phyloP scores from a whole-genome alignment of 2,329 filamentous ascomycete species.

The Cercospora sp. region DNA sequence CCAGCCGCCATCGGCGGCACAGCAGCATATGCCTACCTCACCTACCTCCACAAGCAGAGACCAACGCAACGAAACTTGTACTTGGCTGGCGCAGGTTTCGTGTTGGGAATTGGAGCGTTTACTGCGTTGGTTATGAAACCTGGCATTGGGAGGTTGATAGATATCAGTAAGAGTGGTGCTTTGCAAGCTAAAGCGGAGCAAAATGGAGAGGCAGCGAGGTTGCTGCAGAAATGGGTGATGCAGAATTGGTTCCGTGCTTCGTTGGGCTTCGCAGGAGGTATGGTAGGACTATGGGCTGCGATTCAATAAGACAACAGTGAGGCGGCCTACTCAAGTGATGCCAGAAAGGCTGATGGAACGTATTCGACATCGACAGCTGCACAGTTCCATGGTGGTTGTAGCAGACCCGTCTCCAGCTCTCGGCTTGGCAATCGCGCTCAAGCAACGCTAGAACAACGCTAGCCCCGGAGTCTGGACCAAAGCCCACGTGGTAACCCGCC shows the following conservation, averaged over 20 bases:
- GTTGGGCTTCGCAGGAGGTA: constrained; percentile 15
- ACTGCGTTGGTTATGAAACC: constrained; percentile 14
- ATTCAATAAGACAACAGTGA: neutral
- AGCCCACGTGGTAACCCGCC: too few relatives aligned
- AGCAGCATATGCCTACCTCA: constrained; percentile 1
- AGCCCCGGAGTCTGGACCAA: too few relatives aligned
- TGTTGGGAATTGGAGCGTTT: constrained; percentile 1
- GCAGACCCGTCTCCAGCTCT: too few relatives aligned
- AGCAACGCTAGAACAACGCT: too few relatives aligned
- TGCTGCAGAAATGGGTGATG: constrained; percentile 19
- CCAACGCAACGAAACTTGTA: neutral
- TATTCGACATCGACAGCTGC: too few relatives aligned
- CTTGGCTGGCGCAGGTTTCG: neutral
- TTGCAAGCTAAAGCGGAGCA: constrained; percentile 21
- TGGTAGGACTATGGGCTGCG: constrained; percentile 14
- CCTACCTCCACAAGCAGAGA: neutral
- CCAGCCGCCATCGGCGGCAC: neutral
- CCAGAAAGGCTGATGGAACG: too few relatives aligned
- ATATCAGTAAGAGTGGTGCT: constrained; percentile 18
- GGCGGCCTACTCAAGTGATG: too few relatives aligned
- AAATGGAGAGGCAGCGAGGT: constrained; percentile 19
- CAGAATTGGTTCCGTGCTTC: constrained; percentile 14
- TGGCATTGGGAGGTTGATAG: constrained; percentile 19
- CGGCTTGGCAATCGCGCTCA: too few relatives aligned
- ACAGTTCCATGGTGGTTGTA: too few relatives aligned